Percentiles rank a stretch among this genome's conserved stretches.
Evolutionary conservation across 2,329 filamentous ascomycete genomes (phyloP).

Genomic region (Dactylellina parvicollis): DNA sequence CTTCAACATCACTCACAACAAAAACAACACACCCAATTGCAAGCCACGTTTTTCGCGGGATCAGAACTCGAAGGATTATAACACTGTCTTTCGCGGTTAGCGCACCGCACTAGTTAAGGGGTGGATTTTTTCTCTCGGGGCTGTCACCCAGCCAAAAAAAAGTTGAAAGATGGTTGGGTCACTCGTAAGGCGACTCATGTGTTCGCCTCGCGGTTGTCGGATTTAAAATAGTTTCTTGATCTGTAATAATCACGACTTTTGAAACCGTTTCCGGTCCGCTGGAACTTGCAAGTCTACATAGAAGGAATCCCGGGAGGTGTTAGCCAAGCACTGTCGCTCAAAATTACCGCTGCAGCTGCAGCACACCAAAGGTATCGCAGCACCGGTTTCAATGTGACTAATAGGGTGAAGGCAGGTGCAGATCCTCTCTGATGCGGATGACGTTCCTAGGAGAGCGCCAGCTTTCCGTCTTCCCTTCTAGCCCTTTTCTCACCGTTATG

Average conservation of each 20-base stretch:
- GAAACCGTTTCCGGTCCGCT: neutral
- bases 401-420: slow-evolving; percentile 33
- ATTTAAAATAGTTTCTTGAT: slow-evolving; percentile 6
- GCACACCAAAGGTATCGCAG: neutral
- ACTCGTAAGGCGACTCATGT: slow-evolving; percentile 30
- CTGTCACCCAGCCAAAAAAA: slow-evolving; percentile 11
- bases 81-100: slow-evolving; percentile 30
- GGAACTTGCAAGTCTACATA: neutral
- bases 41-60: slow-evolving; percentile 53
- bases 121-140: slow-evolving; percentile 8
- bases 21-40: slow-evolving; percentile 48
- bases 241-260: neutral
- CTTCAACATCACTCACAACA: slow-evolving; percentile 51
- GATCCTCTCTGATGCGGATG: slow-evolving; percentile 34
- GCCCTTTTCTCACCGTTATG: slow-evolving; percentile 1
- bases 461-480: neutral
- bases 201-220: slow-evolving; percentile 44
- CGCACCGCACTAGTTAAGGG: slow-evolving; percentile 28
- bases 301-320: neutral
- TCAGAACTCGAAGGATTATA: slow-evolving; percentile 51
- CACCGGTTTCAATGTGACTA: slow-evolving; percentile 33
- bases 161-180: neutral
- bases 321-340: neutral
- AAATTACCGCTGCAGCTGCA: slow-evolving; percentile 12
- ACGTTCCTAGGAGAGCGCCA: slow-evolving; percentile 18